Evolutionary conservation across 257 asterid species (phyloP).

Genomic region (Vinca minor): DNA sequence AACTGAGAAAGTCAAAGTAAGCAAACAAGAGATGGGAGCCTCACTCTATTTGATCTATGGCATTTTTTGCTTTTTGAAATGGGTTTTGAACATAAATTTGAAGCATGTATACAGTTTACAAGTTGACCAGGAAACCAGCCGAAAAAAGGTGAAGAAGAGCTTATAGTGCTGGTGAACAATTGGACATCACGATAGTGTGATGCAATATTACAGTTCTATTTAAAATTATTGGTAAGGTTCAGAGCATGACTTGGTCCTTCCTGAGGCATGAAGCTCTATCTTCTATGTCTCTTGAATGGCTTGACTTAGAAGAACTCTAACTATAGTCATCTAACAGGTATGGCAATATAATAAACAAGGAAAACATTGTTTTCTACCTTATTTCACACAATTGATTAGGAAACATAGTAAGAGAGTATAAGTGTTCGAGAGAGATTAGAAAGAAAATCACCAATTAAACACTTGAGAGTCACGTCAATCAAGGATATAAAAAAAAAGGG

Average conservation of each 20-base stretch:
- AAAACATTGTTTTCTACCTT: background rate
- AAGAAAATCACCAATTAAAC: background rate
- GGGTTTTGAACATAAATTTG: background rate
- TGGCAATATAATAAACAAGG: background rate
- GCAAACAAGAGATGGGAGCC: background rate
- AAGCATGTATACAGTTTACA: background rate
- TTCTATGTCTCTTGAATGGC: background rate
- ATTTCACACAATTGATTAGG: background rate
- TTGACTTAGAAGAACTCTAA: background rate
- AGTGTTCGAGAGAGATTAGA: background rate
- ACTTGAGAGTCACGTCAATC: slow-evolving; percentile 5
- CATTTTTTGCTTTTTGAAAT: background rate
- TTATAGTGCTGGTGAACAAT: too few species aligned
- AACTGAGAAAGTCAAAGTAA: background rate
- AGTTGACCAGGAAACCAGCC: background rate
- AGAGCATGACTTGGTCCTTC: background rate
- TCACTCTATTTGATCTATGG: background rate
- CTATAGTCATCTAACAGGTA: background rate
- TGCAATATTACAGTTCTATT: background rate
- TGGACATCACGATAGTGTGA: background rate
- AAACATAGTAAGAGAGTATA: background rate
- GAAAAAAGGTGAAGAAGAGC: background rate
- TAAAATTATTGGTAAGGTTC: background rate
- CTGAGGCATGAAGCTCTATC: background rate
- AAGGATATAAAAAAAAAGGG: slow-evolving; percentile 12